Base-by-base conservation (phyloP, 1,284 basidiomycete genomes). In the Rhodotorula sp. region DNA sequence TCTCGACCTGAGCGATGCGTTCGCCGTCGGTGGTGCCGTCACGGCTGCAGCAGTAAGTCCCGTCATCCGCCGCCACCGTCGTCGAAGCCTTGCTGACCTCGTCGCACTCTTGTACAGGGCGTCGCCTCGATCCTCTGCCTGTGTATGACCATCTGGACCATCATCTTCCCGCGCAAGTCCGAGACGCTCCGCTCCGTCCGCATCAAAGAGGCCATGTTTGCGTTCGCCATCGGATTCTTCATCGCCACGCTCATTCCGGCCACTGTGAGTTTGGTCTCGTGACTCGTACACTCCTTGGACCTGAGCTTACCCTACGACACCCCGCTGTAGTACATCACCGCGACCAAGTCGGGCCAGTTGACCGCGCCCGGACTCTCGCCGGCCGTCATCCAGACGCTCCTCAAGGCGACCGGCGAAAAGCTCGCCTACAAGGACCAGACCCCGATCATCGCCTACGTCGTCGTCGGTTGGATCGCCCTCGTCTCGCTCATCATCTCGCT, bases 401-500 rank as follows among this genome's bases (percentile, higher is more conserved):
- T 76, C 56, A 26, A 34, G 12, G 64, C 69, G 3, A 18, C 31
- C 5, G 74, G 74, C 14, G 20, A 65, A 20, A 59, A 69, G 57
- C 68, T 75, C 18, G 23, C 29, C 26, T 64, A 63, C 72, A 64
- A 47, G 56, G 6, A 47, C 21, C 59, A 69, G 46, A 61, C 43
- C 2, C 70, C 72, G 2, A 61, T 72, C 64, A 49, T 66, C 21
- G 39, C 72, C 14, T 74, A 70, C 62, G 47, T 72, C 31, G 57
- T 70, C 60, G 70, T 72, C 47, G 75, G 75, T 16, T 76, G 75
- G 75, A 52, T 70, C 66, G 70, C 70, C 5, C 70, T 68, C 58
- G 58, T 68, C 58, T 66, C 65, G 18, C 71, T 71, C 39, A 31
- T 67, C 47, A 61, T 75, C 62, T 67, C 67, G 31, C 62, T 70